phyloP scores from a whole-genome alignment of 768 basidiomycete genomes.

The Leucocoprinus sp. region DNA sequence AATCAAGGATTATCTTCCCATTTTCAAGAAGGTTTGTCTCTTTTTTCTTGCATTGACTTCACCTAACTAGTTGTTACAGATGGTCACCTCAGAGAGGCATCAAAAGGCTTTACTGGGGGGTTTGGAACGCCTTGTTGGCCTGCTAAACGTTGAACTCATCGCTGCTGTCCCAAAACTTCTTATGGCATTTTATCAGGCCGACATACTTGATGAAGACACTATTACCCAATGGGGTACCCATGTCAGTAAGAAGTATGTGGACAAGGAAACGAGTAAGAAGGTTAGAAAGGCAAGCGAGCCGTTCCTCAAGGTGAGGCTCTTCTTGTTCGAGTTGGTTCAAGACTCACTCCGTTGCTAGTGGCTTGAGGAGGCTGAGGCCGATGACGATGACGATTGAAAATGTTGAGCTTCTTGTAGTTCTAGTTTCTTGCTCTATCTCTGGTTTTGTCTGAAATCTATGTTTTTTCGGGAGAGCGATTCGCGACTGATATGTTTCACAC shows the following conservation, averaged over 20 bases:
- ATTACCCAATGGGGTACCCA: constrained; percentile 92
- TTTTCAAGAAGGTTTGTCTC: constrained; percentile 67
- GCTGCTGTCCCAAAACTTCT: constrained; percentile 79
- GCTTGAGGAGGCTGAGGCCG: constrained; percentile 85
- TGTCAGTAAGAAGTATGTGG: constrained; percentile 93
- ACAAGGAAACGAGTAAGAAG: constrained; percentile 91
- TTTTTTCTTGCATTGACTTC: neutral
- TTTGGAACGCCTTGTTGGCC: constrained; percentile 77
- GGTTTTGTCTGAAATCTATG: neutral
- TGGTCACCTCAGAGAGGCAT: constrained; percentile 89
- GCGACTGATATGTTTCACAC: neutral
- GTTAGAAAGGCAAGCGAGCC: constrained; percentile 94
- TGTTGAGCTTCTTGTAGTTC: neutral
- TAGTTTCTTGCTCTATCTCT: neutral
- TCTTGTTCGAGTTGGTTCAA: neutral
- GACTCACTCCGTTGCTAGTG: constrained; percentile 38
- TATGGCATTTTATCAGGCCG: constrained; percentile 89
- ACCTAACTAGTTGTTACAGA: constrained; percentile 31
- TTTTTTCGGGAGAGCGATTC: too few species aligned
- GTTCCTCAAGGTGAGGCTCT: constrained; percentile 67
- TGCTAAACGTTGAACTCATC: constrained; percentile 64
- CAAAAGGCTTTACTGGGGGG: constrained; percentile 94
- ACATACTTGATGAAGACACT: constrained; percentile 88
- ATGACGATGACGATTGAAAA: constrained; percentile 36
- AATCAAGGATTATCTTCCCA: constrained; percentile 52